These are phyloP conservation scores for Sesbania bispinosa DNA, from an alignment of 306 rosid genomes.

Conservation along the genomic window DNA sequence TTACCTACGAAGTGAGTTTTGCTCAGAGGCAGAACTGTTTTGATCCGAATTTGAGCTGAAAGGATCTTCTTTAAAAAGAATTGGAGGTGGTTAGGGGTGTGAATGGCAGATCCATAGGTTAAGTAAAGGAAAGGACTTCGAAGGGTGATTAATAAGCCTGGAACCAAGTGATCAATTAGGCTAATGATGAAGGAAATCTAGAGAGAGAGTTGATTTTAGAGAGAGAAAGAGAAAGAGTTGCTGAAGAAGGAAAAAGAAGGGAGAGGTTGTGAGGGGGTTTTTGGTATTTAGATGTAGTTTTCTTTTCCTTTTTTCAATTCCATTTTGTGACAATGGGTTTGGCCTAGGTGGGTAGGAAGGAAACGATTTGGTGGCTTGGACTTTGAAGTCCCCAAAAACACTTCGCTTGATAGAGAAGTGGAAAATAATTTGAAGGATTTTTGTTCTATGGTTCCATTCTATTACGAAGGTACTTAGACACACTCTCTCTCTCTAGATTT, in stretches of 20 bases:
- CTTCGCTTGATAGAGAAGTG: neutral
- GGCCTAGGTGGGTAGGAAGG: constrained; percentile 37
- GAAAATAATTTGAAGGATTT: neutral
- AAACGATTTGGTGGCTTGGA: constrained; percentile 18
- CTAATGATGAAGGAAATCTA: constrained; percentile 36
- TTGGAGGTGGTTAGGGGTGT: constrained; percentile 9
- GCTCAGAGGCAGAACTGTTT: constrained; percentile 6
- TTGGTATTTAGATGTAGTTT: neutral
- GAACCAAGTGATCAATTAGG: constrained; percentile 37
- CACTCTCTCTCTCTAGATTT: neutral
- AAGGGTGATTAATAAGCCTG: neutral
- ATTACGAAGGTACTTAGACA: too few species aligned
- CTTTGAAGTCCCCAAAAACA: constrained; percentile 15
- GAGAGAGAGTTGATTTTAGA: constrained; percentile 36
- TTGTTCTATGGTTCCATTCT: neutral
- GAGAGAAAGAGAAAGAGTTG: constrained; percentile 15
- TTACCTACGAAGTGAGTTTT: neutral
- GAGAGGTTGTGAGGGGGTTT: constrained; percentile 3
- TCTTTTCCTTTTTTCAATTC: neutral
- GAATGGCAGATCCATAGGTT: constrained; percentile 57
- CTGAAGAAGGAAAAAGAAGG: neutral
- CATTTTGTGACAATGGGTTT: constrained; percentile 21
- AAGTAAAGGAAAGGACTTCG: constrained; percentile 24
- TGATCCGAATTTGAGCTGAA: constrained; percentile 28
- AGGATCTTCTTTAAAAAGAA: constrained; percentile 28